Conservation (phyloP, 164 flowering plant genomes). For the Nymphaea colorata region DNA sequence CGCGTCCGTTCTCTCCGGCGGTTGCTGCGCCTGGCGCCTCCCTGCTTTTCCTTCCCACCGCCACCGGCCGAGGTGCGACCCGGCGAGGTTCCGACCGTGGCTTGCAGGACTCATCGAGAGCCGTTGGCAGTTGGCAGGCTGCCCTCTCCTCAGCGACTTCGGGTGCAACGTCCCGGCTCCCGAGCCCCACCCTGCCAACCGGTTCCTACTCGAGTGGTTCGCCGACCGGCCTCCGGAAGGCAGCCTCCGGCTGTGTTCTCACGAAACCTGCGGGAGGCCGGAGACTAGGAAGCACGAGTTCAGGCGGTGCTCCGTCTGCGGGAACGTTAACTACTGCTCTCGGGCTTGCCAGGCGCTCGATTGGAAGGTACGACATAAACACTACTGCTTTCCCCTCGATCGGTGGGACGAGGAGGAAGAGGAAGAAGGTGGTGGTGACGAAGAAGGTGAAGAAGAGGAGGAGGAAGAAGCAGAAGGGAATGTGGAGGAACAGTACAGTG, state of each 20-base stretch:
- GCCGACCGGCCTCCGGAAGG: conserved; percentile 21
- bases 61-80: conserved; percentile 48
- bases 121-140: conserved; percentile 18
- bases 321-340: conserved; percentile 80
- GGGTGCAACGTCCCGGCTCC: conserved; percentile 84
- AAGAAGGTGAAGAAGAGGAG: conserved; percentile 3
- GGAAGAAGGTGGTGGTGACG: conserved; percentile 8
- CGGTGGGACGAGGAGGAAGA: conserved; percentile 30
- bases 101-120: neutral
- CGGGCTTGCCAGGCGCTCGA: conserved; percentile 93
- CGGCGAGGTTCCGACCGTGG: conserved; percentile 32
- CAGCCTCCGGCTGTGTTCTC: conserved; percentile 69
- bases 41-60: conserved; percentile 4
- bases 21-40: conserved; percentile 6
- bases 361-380: conserved; percentile 80
- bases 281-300: conserved; percentile 83
- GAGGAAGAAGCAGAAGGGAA: conserved; percentile 15
- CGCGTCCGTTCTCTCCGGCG: conserved; percentile 21
- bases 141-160: conserved; percentile 77
- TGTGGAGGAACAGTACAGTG: conserved; percentile 11
- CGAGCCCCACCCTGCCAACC: conserved; percentile 66
- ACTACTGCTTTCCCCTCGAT: conserved; percentile 53
- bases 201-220: conserved; percentile 75
- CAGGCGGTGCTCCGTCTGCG: conserved; percentile 85
- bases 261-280: conserved; percentile 71